Conservation (phyloP, 2,329 filamentous ascomycete genomes). For the Sphaerulina vaccinii region DNA sequence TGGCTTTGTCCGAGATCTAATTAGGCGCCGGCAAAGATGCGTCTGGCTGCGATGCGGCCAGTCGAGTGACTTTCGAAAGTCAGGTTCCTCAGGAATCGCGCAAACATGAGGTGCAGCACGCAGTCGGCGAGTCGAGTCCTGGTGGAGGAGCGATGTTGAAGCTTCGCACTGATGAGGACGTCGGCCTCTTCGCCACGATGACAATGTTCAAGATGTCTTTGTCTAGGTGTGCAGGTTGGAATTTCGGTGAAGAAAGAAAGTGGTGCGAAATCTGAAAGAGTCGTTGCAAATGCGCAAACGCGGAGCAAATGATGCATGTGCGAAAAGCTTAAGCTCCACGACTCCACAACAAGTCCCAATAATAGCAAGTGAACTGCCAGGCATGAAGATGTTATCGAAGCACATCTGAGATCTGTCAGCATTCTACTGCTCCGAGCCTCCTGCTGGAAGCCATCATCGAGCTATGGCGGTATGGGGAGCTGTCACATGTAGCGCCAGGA, state of each 20-base stretch:
- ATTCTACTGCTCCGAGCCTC: not conserved
- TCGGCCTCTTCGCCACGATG: too few relatives aligned
- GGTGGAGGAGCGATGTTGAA: too few relatives aligned
- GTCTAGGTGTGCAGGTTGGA: too few relatives aligned
- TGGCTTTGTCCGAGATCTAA: not conserved
- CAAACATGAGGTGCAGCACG: not conserved
- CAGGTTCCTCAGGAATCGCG: not conserved
- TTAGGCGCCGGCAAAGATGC: too few relatives aligned
- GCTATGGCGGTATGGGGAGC: not conserved
- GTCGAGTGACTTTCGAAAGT: not conserved
- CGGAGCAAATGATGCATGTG: not conserved
- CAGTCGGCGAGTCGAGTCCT: too few relatives aligned
- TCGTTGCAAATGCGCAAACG: not conserved
- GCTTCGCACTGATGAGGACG: too few relatives aligned
- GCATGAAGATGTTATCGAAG: too few relatives aligned
- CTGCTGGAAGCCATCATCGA: not conserved
- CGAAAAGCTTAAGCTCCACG: too few relatives aligned
- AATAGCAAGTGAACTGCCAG: too few relatives aligned
- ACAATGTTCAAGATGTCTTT: too few relatives aligned
- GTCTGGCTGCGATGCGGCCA: too few relatives aligned
- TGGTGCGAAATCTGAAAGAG: not conserved
- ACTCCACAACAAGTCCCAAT: too few relatives aligned
- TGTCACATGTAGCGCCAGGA: not conserved
- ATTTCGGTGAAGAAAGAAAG: not conserved
- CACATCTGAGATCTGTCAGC: not conserved